Percentiles rank a stretch among this genome's conserved stretches.
These are phyloP conservation scores for Laguncularia racemosa DNA, from an alignment of 345 rosid genomes.

Conservation along the genomic window DNA sequence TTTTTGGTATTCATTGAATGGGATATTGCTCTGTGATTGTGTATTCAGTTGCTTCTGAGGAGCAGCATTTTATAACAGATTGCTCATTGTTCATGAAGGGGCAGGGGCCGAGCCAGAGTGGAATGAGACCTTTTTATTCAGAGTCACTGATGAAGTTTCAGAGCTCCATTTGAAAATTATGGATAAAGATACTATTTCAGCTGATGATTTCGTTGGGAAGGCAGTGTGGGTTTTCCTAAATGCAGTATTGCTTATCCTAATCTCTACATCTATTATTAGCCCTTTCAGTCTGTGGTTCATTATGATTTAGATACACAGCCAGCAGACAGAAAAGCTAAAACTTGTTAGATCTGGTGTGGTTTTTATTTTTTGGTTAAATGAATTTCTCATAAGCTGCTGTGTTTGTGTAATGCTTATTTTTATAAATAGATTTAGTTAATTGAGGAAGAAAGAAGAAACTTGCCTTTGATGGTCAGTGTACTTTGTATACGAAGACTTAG, in stretches of 20 bases:
- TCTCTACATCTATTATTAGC: not conserved
- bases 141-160: conserved; percentile 37
- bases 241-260: not conserved
- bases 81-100: conserved; percentile 20
- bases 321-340: too few species aligned
- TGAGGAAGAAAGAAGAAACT: too few species aligned
- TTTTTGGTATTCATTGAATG: not conserved
- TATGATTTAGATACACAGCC: too few species aligned
- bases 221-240: conserved; percentile 37
- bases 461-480: too few species aligned
- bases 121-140: conserved; percentile 76
- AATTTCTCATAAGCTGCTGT: too few species aligned
- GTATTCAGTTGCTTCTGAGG: not conserved
- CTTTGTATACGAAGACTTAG: too few species aligned
- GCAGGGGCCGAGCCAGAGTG: conserved; percentile 60
- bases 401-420: too few species aligned
- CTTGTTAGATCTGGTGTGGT: too few species aligned
- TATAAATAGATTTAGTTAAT: too few species aligned
- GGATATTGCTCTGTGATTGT: not conserved
- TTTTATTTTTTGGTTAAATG: too few species aligned
- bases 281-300: too few species aligned
- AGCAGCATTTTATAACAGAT: not conserved
- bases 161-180: conserved; percentile 49
- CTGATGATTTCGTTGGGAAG: conserved; percentile 69
- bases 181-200: conserved; percentile 54